These are phyloP conservation scores for Entelexis sorbosivorans DNA, from an alignment of 1,139 yeast genomes.

Conservation along the genomic window DNA sequence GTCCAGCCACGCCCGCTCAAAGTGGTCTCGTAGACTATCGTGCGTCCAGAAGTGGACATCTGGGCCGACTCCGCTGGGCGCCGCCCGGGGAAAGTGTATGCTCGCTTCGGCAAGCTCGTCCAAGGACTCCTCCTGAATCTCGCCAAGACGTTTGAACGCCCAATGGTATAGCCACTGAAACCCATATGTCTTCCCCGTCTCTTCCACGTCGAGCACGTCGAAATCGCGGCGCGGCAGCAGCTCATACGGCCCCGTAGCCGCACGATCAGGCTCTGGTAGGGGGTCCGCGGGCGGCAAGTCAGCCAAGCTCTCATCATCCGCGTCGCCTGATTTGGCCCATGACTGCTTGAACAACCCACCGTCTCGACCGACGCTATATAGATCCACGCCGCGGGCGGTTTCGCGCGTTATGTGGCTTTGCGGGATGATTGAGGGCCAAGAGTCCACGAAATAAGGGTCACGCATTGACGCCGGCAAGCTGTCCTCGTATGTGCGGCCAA, in stretches of 20 bases:
- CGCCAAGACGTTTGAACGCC: neutral
- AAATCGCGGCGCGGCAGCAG: neutral
- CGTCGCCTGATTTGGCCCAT: constrained; percentile 4
- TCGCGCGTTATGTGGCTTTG: constrained; percentile 19
- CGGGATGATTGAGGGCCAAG: constrained; percentile 22
- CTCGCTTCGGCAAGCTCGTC: neutral
- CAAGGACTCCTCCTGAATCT: neutral
- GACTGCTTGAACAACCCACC: constrained; percentile 25
- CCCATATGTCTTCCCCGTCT: neutral
- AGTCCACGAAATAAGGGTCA: constrained; percentile 33
- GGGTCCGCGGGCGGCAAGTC: constrained; percentile 15
- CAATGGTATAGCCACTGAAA: constrained; percentile 1
- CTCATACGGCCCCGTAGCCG: neutral
- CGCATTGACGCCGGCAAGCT: constrained; percentile 36
- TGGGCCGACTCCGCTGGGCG: neutral
- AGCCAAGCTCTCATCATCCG: neutral
- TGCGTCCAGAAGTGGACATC: neutral
- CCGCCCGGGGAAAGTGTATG: neutral
- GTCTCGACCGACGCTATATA: constrained; percentile 21
- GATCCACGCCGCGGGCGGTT: neutral
- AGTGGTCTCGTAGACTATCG: constrained; percentile 3
- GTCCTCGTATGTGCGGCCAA: constrained; percentile 25
- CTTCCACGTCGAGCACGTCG: neutral
- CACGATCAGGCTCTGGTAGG: neutral
- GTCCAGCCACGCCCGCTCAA: constrained; percentile 14